These are phyloP conservation scores for Komagataella populi DNA, from an alignment of 805 yeast genomes.

Conservation along the genomic window DNA sequence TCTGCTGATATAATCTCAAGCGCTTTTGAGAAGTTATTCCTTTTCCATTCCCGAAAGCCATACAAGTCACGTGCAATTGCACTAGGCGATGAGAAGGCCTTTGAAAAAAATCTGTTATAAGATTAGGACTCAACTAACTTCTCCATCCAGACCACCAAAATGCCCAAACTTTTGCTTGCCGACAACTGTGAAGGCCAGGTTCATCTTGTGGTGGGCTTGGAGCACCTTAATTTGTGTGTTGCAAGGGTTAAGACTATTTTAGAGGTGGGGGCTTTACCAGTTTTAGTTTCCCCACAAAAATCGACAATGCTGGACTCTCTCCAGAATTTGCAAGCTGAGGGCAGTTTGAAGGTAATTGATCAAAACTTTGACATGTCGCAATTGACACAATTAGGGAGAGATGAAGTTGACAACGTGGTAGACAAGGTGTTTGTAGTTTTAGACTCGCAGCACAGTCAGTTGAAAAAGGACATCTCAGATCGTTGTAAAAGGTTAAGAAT, in stretches of 20 bases:
- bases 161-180: conserved; percentile 24
- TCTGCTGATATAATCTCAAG: not conserved
- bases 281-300: conserved; percentile 25
- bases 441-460: conserved; percentile 6
- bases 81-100: not conserved
- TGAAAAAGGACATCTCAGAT: conserved; percentile 28
- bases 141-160: not conserved
- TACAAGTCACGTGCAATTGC: not conserved
- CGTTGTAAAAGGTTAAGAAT: conserved; percentile 52
- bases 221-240: conserved; percentile 22
- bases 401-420: conserved; percentile 46
- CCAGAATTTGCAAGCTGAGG: conserved; percentile 12
- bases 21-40: too few relatives aligned
- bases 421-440: conserved; percentile 65
- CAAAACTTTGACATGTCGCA: conserved; percentile 7
- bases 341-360: conserved; percentile 4
- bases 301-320: conserved; percentile 13
- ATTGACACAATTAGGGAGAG: conserved; percentile 45
- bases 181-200: conserved; percentile 32
- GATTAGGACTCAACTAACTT: not conserved
- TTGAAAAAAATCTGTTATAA: not conserved
- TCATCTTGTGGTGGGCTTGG: conserved; percentile 45
- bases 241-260: conserved; percentile 33
- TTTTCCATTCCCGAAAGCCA: not conserved
- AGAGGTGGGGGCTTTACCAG: conserved; percentile 42